Evolutionary conservation across 148 eudicot species (phyloP), one percentile per base, ranked within the genome.

Genomic region (Talinum fruticosum): DNA sequence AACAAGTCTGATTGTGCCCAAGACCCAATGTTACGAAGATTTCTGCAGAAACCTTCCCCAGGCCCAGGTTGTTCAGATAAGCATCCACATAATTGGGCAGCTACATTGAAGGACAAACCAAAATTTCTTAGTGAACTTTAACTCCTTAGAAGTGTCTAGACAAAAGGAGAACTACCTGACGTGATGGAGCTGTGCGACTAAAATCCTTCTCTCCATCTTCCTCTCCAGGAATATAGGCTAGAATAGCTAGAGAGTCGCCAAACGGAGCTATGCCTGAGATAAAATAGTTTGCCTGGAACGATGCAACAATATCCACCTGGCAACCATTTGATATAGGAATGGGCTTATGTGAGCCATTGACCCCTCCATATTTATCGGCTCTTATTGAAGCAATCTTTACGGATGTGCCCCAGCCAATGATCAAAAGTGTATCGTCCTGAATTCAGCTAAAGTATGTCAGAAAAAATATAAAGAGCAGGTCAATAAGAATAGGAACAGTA

Each of bases 341-440:
- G 51, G 86, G 83, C 83, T 74, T 87, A 79, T 88, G 83, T 21
- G 89, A 80, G 81, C 96, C 98, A 80, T 92, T 92, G 54, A 79
- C 79, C 41, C 83, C 83, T 47, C 78, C 87, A 72, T 82, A 81
- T 75, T 82, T 89, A 81, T 81, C 86, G 54, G 82, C 77, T 86
- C 78, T 85, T 80, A 96, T 75, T 66, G 93, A 91, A 76, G 92
- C 97, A 79, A 96, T 85, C 85, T 96, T 96, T 57, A 96, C 92
- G 73, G 96, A 90, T 69, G 97, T 96, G 68, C 99, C 99, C 99
- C 99, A 96, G 78, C 99, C 99, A 86, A 96, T 96, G 64, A 96
- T 94, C 87, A 96, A 88, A 71, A 96, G 80, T 82, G 82, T 66
- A 73, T 93, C 99, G 87, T 91, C 97, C 99, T 96, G 89, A 83